Base-by-base conservation (phyloP, 305 asterid genomes). In the Fraxinus ornus region DNA sequence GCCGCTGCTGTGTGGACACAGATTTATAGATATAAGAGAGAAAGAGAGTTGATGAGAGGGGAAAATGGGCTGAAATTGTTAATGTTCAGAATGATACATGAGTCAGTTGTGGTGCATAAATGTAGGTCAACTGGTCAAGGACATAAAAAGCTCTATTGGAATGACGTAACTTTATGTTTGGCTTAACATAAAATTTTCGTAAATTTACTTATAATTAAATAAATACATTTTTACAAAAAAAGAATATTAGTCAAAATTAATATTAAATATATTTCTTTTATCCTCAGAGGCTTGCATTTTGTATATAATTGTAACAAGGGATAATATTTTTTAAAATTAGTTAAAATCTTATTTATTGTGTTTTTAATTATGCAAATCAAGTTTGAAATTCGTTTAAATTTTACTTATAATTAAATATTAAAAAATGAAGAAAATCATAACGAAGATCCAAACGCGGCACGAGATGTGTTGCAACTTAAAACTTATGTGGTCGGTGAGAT, bases 41-140 rank as follows among this genome's bases (percentile, higher is more conserved):
- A 84, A 76, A 78, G 79, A 74, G 62, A 41, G 33, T 41, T n/a
- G 74, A 76, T 72, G 78, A 57, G 70, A 78, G 77, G 74, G 71
- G 71, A 72, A 75, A 72, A 32, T 76, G 35, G 73, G 82, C 72
- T 82, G 87, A 74, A 78, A 82, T 85, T 79, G 88, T 79, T 79
- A 74, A 82, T 86, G 88, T 83, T 84, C 70, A 87, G 73, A 71
- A 82, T 83, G 80, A 81, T 85, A 85, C 84, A 84, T 55, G 86
- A 85, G 87, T 83, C 79, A 80, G 86, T 87, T 79, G 82, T 62
- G 28, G 82, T 79, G 44, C 41, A 28, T 76, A 80, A 80, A 76
- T 57, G 78, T 47, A 28, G 35, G 35, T 32, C 35, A 30, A 30
- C 28, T 26, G 41, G 78, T 66, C 33, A 68, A 57, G 24, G 75